Evolutionary conservation across 768 basidiomycete genomes (phyloP).

Genomic region (Terana coerulea): DNA sequence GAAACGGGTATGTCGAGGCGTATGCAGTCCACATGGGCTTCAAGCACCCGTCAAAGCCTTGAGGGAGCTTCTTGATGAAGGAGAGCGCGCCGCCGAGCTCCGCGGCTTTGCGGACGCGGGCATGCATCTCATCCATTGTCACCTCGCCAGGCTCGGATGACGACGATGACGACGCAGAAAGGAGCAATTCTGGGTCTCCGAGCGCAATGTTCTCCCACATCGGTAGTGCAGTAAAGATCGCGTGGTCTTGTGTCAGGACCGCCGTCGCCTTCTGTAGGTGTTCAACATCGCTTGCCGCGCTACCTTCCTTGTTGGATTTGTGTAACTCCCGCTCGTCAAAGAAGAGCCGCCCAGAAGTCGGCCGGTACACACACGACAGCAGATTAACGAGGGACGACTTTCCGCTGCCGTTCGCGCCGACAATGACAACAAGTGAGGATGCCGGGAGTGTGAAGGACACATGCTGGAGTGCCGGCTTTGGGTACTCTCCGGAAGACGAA

Average conservation of each 20-base stretch:
- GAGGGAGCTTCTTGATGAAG: slow-evolving; percentile 2
- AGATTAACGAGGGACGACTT: slow-evolving; percentile 41
- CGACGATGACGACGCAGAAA: too few species aligned
- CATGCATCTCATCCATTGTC: not conserved
- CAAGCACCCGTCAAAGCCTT: not conserved
- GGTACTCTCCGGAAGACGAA: slow-evolving; percentile 34
- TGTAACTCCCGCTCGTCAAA: slow-evolving; percentile 35
- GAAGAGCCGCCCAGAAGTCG: slow-evolving; percentile 22
- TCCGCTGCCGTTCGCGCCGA: slow-evolving; percentile 40
- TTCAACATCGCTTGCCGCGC: too few species aligned
- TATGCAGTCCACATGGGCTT: not conserved
- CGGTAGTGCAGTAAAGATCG: slow-evolving; percentile 34
- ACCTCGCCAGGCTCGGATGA: too few species aligned
- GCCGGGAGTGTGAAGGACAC: slow-evolving; percentile 37
- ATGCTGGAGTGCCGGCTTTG: slow-evolving; percentile 32
- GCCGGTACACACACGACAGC: slow-evolving; percentile 21
- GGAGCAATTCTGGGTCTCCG: too few species aligned
- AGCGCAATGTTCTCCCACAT: slow-evolving; percentile 39
- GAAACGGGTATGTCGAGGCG: not conserved
- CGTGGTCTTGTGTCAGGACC: slow-evolving; percentile 39
- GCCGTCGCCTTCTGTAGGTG: slow-evolving; percentile 39
- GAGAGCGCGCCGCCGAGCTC: slow-evolving; percentile 7
- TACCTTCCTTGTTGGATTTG: slow-evolving; percentile 27
- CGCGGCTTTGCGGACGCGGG: slow-evolving; percentile 20
- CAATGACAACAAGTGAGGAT: slow-evolving; percentile 49